Conservation (phyloP, 2,329 filamentous ascomycete species). For the Colletotrichum chrysophilum region DNA sequence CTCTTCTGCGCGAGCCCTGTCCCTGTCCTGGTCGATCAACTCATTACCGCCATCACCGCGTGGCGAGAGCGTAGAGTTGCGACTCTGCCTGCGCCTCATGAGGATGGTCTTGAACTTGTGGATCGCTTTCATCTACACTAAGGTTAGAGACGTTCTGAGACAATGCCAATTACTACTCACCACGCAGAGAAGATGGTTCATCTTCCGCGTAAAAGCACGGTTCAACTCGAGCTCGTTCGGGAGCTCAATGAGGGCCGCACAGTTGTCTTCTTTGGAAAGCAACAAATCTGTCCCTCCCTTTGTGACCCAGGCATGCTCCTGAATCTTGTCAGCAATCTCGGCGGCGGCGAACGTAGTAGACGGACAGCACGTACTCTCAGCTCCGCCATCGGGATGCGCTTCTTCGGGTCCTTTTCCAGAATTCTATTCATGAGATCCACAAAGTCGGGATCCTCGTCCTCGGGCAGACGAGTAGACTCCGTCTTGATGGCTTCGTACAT, state of each 20-base stretch:
- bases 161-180: slow-evolving; percentile 49
- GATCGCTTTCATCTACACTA: slow-evolving; percentile 81
- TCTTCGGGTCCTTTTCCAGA: slow-evolving; percentile 83
- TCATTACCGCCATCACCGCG: background rate
- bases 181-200: slow-evolving; percentile 85
- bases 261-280: slow-evolving; percentile 85
- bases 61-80: slow-evolving; percentile 9
- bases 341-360: background rate
- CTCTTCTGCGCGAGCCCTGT: slow-evolving; percentile 48
- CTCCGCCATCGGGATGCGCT: slow-evolving; percentile 82
- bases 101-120: slow-evolving; percentile 84
- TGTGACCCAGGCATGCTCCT: slow-evolving; percentile 96
- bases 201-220: slow-evolving; percentile 87
- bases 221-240: slow-evolving; percentile 92
- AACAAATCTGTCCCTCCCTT: slow-evolving; percentile 78
- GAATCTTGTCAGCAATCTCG: slow-evolving; percentile 23
- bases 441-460: slow-evolving; percentile 71
- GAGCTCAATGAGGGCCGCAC: slow-evolving; percentile 76
- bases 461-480: slow-evolving; percentile 67
- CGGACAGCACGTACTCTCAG: slow-evolving; percentile 70
- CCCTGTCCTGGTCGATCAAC: slow-evolving; percentile 28
- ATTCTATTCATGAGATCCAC: slow-evolving; percentile 75
- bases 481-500: slow-evolving; percentile 88
- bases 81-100: slow-evolving; percentile 25
- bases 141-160: slow-evolving; percentile 4